Percentiles rank a stretch among this genome's conserved stretches.
Evolutionary conservation across 495 filamentous ascomycete species (phyloP).

Genomic region (Hyaloscypha variabilis): DNA sequence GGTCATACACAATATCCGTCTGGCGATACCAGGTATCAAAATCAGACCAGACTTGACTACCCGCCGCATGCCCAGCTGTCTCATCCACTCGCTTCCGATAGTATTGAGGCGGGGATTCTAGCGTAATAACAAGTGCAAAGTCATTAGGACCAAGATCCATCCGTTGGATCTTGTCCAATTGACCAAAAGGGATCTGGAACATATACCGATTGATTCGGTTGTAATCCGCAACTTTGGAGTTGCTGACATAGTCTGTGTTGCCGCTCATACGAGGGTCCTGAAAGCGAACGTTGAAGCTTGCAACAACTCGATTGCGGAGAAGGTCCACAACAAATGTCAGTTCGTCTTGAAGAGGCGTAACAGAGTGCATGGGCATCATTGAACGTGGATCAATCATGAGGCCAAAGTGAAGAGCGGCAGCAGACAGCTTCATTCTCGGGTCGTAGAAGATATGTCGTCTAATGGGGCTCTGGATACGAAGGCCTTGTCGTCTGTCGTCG

Average conservation of each 20-base stretch:
- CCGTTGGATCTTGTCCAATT: slow-evolving; percentile 60
- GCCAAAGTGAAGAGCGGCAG: slow-evolving; percentile 52
- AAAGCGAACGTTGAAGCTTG: slow-evolving; percentile 46
- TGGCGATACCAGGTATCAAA: slow-evolving; percentile 75
- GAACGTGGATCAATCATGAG: slow-evolving; percentile 45
- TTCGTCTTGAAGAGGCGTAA: neutral
- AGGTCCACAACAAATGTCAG: slow-evolving; percentile 47
- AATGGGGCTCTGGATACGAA: slow-evolving; percentile 23
- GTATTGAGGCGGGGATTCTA: slow-evolving; percentile 67
- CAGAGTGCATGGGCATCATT: slow-evolving; percentile 53
- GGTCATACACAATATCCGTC: slow-evolving; percentile 64
- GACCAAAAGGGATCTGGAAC: slow-evolving; percentile 65
- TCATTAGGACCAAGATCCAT: slow-evolving; percentile 35
- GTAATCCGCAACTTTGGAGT: slow-evolving; percentile 19
- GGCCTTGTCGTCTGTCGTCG: neutral
- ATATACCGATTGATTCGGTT: slow-evolving; percentile 38
- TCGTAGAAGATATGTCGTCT: slow-evolving; percentile 19
- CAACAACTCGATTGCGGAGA: slow-evolving; percentile 40
- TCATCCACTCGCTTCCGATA: slow-evolving; percentile 53
- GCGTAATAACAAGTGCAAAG: slow-evolving; percentile 55
- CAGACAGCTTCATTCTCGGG: slow-evolving; percentile 33
- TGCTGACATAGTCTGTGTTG: neutral
- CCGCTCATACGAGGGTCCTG: slow-evolving; percentile 37
- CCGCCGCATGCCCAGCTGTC: slow-evolving; percentile 43
- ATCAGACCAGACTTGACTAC: slow-evolving; percentile 61